These are phyloP conservation scores for Chalaropsis ovoidea DNA, from an alignment of 2,329 filamentous ascomycete genomes.

Conservation along the genomic window DNA sequence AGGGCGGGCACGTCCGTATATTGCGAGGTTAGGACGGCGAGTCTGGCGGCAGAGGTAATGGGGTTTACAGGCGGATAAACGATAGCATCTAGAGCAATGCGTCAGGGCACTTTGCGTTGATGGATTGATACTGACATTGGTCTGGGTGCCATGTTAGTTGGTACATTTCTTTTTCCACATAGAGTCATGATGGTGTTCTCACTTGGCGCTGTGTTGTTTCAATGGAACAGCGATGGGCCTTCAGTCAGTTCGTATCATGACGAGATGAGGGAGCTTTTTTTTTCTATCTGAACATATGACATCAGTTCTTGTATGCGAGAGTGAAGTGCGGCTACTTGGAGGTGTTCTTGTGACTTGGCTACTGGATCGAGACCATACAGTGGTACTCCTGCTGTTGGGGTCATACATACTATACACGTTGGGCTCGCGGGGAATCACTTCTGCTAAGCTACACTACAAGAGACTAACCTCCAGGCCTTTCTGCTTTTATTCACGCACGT, in stretches of 20 bases:
- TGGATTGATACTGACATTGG: slow-evolving; percentile 5
- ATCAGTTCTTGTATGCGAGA: neutral
- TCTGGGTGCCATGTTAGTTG: slow-evolving; percentile 13
- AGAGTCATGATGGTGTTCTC: slow-evolving; percentile 6
- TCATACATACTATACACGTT: neutral
- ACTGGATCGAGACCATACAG: no score
- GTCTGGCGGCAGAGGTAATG: neutral
- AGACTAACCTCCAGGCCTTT: neutral
- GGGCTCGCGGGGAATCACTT: no score
- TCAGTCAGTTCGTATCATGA: slow-evolving; percentile 17
- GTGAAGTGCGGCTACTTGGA: neutral
- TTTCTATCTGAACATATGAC: slow-evolving; percentile 11
- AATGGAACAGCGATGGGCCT: slow-evolving; percentile 5
- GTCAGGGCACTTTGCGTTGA: slow-evolving; percentile 4
- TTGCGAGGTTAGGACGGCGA: neutral
- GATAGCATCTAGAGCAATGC: slow-evolving; percentile 1
- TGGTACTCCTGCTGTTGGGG: neutral
- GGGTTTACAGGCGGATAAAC: slow-evolving; percentile 13
- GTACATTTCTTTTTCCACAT: slow-evolving; percentile 21
- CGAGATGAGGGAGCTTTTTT: slow-evolving; percentile 18
- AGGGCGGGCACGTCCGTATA: neutral
- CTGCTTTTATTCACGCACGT: neutral
- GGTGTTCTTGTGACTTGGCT: no score
- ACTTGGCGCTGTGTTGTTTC: slow-evolving; percentile 1
- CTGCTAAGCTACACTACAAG: neutral